Base-by-base conservation (phyloP, 805 yeast species). In the Wickerhamiella occidentalis region DNA sequence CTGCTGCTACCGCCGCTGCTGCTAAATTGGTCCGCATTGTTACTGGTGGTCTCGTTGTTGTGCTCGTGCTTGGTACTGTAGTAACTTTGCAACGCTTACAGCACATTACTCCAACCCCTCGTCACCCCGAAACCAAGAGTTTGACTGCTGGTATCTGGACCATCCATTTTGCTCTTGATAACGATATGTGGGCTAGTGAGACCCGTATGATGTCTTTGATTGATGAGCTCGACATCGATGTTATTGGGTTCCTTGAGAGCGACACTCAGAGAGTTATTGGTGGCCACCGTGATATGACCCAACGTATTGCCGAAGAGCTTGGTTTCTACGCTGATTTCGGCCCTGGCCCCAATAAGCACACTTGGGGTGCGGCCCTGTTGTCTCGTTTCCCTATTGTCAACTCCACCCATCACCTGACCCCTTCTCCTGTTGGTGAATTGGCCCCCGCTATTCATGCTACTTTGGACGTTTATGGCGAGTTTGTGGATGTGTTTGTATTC, bases 371-470 rank as follows among this genome's bases (percentile, higher is more conserved):
- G 45, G 92, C 92, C 1, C 71, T 92, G 53, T 70, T 92, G 56
- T 88, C 96, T 18, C 86, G 88, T 62, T 92, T 90, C 75, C 98
- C 98, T 26, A 92, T 92, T 54, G 58, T 92, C 50, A 77, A 82
- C 60, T 86, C 96, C 2, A 79, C 87, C 1, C 98, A 92, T 64
- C 94, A 88, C 63, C 72, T 92, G 57, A 69, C 90, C 50, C 98
- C 98, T 3, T 85, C 95, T 6, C 98, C 98, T 1, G 96, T 85
- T 28, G 98, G 98, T 15, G 98, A 92, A 70, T 72, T 92, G 48
- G 98, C 98, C 0, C 98, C 98, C 3, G 97, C 96, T 1, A 92
- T 92, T 56, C 95, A 84, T 64, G 98, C 98, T 2, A 90, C 96
- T 1, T 69, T 92, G 54, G 90, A 87, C 56, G 83, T 92, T 33